Conservation (phyloP, 108 stramenopile species). For the Parietichytrium sp. region DNA sequence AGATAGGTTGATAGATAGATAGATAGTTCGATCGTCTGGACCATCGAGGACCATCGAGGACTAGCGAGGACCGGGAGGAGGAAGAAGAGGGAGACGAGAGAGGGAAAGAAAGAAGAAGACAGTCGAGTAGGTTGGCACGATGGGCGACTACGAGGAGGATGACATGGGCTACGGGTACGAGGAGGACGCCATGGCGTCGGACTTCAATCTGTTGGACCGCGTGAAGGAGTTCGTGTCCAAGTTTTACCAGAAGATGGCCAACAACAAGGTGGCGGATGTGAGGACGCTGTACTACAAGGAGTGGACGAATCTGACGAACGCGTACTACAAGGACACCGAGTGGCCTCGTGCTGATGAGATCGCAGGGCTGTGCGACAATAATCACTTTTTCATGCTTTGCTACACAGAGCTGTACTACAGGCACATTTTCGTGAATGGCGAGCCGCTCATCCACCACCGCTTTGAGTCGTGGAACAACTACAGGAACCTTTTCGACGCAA, state of each 20-base stretch:
- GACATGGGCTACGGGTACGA: not conserved
- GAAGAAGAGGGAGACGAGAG: too few species aligned
- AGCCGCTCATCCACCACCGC: conserved; percentile 38
- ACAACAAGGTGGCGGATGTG: conserved; percentile 26
- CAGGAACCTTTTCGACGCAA: conserved; percentile 73
- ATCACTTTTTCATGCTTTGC: conserved; percentile 21
- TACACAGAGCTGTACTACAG: conserved; percentile 44
- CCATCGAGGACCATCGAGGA: too few species aligned
- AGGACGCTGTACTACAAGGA: conserved; percentile 31
- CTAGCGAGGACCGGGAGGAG: too few species aligned
- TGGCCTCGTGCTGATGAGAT: conserved; percentile 40
- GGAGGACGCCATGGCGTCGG: conserved; percentile 17
- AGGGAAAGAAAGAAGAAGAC: too few species aligned
- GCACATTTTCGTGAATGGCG: conserved; percentile 40
- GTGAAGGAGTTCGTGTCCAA: conserved; percentile 7
- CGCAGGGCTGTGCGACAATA: conserved; percentile 25
- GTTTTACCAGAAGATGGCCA: not conserved
- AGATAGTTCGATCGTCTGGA: too few species aligned
- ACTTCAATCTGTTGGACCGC: conserved; percentile 23
- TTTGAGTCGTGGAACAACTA: conserved; percentile 81
- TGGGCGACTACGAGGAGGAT: not conserved
- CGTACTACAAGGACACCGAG: conserved; percentile 37
- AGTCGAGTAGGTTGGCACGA: too few species aligned
- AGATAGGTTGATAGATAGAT: too few species aligned
- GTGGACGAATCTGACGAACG: conserved; percentile 33